These are phyloP conservation scores for Pythium diclinum DNA, from an alignment of 352 stramenopile genomes.

Conservation along the genomic window DNA sequence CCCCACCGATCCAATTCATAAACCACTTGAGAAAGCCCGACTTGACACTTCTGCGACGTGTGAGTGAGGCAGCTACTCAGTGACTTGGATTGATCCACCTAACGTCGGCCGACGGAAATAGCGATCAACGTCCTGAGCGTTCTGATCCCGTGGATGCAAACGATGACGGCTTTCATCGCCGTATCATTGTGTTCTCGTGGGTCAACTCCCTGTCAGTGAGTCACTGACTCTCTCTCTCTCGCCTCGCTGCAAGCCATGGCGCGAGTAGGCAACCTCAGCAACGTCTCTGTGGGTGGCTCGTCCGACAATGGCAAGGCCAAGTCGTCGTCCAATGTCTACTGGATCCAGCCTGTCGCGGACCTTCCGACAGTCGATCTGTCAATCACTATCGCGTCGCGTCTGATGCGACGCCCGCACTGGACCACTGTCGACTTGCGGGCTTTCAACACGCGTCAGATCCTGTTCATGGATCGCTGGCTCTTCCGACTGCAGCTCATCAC, in stretches of 20 bases:
- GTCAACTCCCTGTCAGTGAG: no score
- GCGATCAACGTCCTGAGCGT: background rate
- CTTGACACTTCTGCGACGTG: background rate
- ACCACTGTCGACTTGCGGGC: background rate
- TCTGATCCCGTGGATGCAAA: background rate
- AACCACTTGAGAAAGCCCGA: background rate
- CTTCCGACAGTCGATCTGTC: slow-evolving; percentile 14
- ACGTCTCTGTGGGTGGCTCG: background rate
- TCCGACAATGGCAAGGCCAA: background rate
- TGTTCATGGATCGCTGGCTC: slow-evolving; percentile 8
- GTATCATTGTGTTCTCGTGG: no score
- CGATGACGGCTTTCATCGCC: background rate
- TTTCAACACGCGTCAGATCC: slow-evolving; percentile 10
- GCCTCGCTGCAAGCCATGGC: background rate
- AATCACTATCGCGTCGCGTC: background rate
- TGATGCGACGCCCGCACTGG: background rate
- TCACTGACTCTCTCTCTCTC: background rate
- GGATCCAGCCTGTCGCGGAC: slow-evolving; percentile 7
- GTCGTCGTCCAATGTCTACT: slow-evolving; percentile 4
- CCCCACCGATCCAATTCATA: background rate
- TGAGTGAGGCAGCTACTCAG: background rate
- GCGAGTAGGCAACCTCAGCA: background rate
- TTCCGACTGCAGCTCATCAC: slow-evolving; percentile 8
- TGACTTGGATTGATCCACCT: background rate
- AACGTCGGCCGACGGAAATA: background rate